Percentiles rank a stretch among this genome's conserved stretches.
Evolutionary conservation across 176 grass and related monocot genomes (phyloP).

Genomic region (Cenchrus americanus): DNA sequence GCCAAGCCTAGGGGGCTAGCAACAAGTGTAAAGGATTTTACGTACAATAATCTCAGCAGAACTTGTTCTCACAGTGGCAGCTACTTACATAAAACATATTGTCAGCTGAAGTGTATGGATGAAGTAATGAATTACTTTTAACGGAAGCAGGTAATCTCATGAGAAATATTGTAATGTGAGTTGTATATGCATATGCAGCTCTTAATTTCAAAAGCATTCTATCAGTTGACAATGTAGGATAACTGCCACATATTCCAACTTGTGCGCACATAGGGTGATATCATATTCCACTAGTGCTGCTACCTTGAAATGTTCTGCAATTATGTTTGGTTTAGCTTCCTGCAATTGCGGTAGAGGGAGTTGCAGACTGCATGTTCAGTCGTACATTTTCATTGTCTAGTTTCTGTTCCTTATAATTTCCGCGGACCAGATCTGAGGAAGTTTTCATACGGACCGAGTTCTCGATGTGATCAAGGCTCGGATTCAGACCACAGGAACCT

Average conservation of each 20-base stretch:
- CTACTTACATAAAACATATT: not conserved
- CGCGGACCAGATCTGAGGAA: not conserved
- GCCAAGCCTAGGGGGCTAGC: not conserved
- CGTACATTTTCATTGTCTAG: not conserved
- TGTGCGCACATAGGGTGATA: not conserved
- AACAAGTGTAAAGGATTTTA: not conserved
- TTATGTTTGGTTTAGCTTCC: not conserved
- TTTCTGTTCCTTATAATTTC: not conserved
- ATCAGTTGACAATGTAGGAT: not conserved
- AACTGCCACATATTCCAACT: not conserved
- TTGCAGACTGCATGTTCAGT: not conserved
- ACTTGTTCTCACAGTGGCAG: not conserved
- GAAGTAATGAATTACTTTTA: not conserved
- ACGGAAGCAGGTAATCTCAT: not conserved
- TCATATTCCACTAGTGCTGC: not conserved
- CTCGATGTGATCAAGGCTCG: not conserved
- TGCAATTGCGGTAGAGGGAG: not conserved
- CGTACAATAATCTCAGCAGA: not conserved
- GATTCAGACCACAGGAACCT: not conserved
- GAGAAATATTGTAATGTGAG: not conserved
- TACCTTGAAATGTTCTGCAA: not conserved
- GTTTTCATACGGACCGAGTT: not conserved
- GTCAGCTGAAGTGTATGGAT: not conserved
- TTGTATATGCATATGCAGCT: slow-evolving; percentile 6
- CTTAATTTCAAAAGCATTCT: not conserved